These are phyloP conservation scores for Echeveria elegans DNA, from an alignment of 164 flowering plant genomes.

Conservation along the genomic window DNA sequence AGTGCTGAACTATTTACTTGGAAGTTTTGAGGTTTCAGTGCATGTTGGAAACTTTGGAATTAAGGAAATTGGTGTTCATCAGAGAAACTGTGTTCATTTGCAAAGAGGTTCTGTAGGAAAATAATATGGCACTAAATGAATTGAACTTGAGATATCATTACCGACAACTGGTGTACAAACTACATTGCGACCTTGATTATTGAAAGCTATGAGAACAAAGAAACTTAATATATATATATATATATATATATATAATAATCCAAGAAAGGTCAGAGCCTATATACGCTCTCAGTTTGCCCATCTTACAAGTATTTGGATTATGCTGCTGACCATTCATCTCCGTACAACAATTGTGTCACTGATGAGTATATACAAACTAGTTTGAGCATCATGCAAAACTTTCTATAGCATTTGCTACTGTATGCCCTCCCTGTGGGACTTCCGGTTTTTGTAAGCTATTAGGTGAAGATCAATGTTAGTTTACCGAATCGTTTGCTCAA, in stretches of 20 bases:
- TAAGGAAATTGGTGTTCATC: neutral
- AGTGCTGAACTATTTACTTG: neutral
- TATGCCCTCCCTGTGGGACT: slow-evolving; percentile 12
- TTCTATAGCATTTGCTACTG: slow-evolving; percentile 13
- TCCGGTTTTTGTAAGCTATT: slow-evolving; percentile 8
- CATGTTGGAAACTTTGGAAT: neutral
- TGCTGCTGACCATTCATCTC: slow-evolving; percentile 14
- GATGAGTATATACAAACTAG: slow-evolving; percentile 28
- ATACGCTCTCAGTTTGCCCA: neutral
- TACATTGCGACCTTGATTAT: neutral
- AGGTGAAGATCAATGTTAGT: slow-evolving; percentile 17
- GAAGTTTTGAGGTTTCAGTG: neutral
- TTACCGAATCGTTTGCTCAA: neutral
- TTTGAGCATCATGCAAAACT: slow-evolving; percentile 17
- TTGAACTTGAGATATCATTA: neutral
- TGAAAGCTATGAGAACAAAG: neutral
- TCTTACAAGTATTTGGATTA: slow-evolving; percentile 15
- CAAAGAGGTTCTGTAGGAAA: neutral
- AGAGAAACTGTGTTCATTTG: neutral
- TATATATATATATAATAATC: slow-evolving; percentile 6
- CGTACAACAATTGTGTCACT: slow-evolving; percentile 16
- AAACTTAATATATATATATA: neutral
- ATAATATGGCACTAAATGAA: slow-evolving; percentile 6
- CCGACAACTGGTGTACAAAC: slow-evolving; percentile 2
- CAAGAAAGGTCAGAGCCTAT: neutral